phyloP scores from a whole-genome alignment of 148 eudicot species.

The Fagopyrum esculentum region DNA sequence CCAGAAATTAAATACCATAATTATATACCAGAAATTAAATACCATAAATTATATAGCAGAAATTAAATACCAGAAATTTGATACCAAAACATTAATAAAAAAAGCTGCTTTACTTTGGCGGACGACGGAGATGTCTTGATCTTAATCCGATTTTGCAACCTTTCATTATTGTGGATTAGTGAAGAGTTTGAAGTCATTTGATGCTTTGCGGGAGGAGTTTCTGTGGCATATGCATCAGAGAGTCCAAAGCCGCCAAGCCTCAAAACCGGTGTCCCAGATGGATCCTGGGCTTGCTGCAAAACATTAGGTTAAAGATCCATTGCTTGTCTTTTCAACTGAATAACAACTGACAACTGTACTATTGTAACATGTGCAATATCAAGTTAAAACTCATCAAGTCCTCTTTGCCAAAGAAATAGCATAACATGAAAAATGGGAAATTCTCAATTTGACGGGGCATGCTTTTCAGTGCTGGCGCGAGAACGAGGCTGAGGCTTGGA shows the following conservation, averaged over 20 bases:
- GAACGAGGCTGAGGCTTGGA: slow-evolving; percentile 18
- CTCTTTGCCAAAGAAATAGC: too few relatives aligned
- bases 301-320: background rate
- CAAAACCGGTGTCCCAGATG: background rate
- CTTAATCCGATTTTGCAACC: slow-evolving; percentile 10
- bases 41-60: too few relatives aligned
- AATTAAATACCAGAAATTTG: too few relatives aligned
- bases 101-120: too few relatives aligned
- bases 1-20: too few relatives aligned
- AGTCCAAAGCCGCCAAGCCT: background rate
- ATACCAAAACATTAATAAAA: too few relatives aligned
- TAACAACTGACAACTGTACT: background rate
- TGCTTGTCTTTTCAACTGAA: background rate
- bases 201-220: background rate
- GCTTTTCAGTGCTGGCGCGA: slow-evolving; percentile 24
- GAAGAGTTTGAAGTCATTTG: background rate
- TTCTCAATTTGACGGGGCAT: slow-evolving; percentile 16
- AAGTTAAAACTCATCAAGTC: too few relatives aligned
- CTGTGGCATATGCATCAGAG: background rate
- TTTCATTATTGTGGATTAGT: background rate
- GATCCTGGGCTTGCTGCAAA: background rate
- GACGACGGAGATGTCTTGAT: background rate
- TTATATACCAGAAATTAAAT: too few relatives aligned
- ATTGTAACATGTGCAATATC: background rate
- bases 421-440: background rate